Evolutionary conservation across 208 protist species (phyloP).

Genomic region (Leishmania lainsoni): DNA sequence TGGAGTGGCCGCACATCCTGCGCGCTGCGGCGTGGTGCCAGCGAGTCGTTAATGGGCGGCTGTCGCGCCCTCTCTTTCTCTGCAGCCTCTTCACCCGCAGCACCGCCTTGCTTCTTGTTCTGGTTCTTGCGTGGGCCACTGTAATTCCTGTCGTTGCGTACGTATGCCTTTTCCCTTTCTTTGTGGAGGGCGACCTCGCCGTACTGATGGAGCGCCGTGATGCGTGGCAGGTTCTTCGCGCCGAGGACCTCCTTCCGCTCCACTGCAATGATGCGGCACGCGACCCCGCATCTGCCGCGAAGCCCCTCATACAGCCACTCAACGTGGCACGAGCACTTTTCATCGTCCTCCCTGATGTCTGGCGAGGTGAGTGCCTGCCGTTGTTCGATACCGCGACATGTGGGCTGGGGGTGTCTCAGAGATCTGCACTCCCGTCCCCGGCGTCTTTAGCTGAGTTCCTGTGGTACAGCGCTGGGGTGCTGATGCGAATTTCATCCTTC

Average conservation of each 20-base stretch:
- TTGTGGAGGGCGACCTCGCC: conserved; percentile 21
- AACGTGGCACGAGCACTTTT: conserved; percentile 25
- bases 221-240: conserved; percentile 16
- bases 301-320: conserved; percentile 20
- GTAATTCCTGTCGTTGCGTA: conserved; percentile 20
- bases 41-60: neutral
- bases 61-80: conserved; percentile 15
- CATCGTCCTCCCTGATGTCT: conserved; percentile 13
- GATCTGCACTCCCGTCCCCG: neutral
- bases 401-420: neutral
- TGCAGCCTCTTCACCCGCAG: conserved; percentile 19
- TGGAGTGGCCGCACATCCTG: conserved; percentile 3
- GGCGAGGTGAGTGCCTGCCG: neutral
- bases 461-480: conserved; percentile 14
- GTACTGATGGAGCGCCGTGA: conserved; percentile 18
- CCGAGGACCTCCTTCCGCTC: conserved; percentile 24
- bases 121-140: conserved; percentile 14
- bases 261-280: neutral
- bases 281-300: neutral
- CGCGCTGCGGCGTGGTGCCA: neutral
- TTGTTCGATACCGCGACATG: conserved; percentile 23
- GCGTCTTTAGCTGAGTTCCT: neutral
- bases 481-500: conserved; percentile 18
- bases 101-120: conserved; percentile 5
- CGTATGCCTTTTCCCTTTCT: conserved; percentile 25